Evolutionary conservation across 345 rosid species (phyloP).

Genomic region (Syzygium aromaticum): DNA sequence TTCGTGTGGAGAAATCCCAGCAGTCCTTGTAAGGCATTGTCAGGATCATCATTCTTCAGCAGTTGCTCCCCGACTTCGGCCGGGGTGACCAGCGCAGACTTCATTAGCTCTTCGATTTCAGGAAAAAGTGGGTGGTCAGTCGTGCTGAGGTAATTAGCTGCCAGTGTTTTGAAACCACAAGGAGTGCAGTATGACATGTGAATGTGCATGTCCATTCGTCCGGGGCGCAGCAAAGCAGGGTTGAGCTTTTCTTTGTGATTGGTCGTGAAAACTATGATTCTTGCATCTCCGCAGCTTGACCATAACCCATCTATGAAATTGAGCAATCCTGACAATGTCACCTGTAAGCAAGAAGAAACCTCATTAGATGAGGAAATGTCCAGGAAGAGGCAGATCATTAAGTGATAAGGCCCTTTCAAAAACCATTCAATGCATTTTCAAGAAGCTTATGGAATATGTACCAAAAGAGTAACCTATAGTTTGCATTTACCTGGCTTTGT

Average conservation of each 20-base stretch:
- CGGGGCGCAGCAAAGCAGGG: conserved; percentile 27
- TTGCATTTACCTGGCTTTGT: conserved; percentile 10
- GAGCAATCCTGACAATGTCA: conserved; percentile 30
- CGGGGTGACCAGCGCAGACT: conserved; percentile 25
- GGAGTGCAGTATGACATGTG: conserved; percentile 40
- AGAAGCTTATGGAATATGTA: background rate
- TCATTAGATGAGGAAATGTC: background rate
- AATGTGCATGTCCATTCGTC: conserved; percentile 48
- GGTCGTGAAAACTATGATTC: conserved; percentile 37
- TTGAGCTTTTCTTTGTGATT: conserved; percentile 37
- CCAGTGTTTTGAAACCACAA: conserved; percentile 20
- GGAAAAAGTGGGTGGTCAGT: conserved; percentile 14
- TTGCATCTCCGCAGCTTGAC: conserved; percentile 39
- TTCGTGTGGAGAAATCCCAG: conserved; percentile 16
- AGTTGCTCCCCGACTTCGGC: conserved; percentile 13
- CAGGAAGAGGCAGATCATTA: background rate
- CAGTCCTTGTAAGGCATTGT: conserved; percentile 9
- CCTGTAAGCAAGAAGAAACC: conserved; percentile 7
- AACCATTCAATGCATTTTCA: background rate
- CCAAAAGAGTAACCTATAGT: background rate
- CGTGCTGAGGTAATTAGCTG: conserved; percentile 25
- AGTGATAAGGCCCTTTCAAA: background rate
- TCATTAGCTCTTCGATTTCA: conserved; percentile 22
- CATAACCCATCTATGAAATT: conserved; percentile 44
- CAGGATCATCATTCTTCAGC: conserved; percentile 22